Conservation (phyloP, 2,329 filamentous ascomycete species). For the Penicillium psychrosexuale region DNA sequence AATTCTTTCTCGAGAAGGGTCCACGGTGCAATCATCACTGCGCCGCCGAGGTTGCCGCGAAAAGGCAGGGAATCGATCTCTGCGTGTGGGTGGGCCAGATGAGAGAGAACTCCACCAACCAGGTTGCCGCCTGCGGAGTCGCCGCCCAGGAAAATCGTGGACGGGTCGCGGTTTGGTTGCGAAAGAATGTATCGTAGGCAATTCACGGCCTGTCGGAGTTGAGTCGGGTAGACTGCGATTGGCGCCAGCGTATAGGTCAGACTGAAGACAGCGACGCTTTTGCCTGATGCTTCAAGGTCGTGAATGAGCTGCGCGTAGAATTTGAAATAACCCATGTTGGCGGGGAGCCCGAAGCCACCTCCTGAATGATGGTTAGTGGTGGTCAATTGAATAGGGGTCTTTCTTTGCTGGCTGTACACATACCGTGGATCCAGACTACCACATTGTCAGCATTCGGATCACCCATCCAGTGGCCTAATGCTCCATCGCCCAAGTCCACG, state of each 20-base stretch:
- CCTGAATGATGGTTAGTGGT: slow-evolving; percentile 33
- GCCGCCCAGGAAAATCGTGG: slow-evolving; percentile 41
- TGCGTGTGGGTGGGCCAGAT: slow-evolving; percentile 54
- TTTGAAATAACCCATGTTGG: slow-evolving; percentile 47
- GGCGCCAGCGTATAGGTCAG: slow-evolving; percentile 60
- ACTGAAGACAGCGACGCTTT: slow-evolving; percentile 50
- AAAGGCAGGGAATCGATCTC: slow-evolving; percentile 47
- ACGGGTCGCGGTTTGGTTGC: slow-evolving; percentile 34
- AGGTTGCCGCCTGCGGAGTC: slow-evolving; percentile 47
- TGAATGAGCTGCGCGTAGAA: slow-evolving; percentile 48
- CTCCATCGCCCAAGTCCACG: slow-evolving; percentile 34
- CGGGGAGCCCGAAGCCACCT: slow-evolving; percentile 56
- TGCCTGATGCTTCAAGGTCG: slow-evolving; percentile 41
- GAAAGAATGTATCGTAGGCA: slow-evolving; percentile 41
- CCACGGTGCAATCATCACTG: slow-evolving; percentile 59
- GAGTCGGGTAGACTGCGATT: slow-evolving; percentile 43
- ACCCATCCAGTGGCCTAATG: slow-evolving; percentile 40
- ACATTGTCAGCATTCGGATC: slow-evolving; percentile 36
- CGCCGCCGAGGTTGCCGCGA: slow-evolving; percentile 46
- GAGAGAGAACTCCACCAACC: slow-evolving; percentile 38
- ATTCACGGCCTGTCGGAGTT: slow-evolving; percentile 43
- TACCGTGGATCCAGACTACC: slow-evolving; percentile 42
- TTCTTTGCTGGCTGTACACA: neutral
- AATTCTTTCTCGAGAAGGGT: slow-evolving; percentile 49
- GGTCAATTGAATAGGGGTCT: too few relatives aligned